Evolutionary conservation across 306 rosid species (phyloP), one percentile per base, ranked within the genome.

Genomic region (Argentina anserina): DNA sequence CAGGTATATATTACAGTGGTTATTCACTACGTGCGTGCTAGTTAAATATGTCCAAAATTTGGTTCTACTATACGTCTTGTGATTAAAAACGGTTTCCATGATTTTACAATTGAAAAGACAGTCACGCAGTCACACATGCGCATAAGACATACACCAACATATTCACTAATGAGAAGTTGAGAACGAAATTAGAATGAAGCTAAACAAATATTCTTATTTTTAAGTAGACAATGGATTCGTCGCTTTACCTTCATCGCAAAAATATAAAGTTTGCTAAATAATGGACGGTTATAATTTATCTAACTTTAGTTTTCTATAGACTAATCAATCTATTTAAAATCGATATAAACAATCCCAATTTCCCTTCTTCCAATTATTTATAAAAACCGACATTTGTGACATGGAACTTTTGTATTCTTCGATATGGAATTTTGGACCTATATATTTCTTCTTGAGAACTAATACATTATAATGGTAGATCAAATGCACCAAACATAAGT

Each of bases 1-100:
- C 84, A 65, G 85, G 87, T 84, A n/a, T 84, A n/a, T 50, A 33
- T 5, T 6, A 50, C 56, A 7, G n/a, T 50, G 56, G 11, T 50
- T 17, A 18, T 20, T 49, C 56, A 49, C n/a, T n/a, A n/a, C n/a
- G n/a, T n/a, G n/a, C n/a, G 56, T 49, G 56, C 23, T 49, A 3
- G 0, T 20, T 9, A 49, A 50, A 50, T 6, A 7, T 7, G 56
- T 50, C 56, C 25, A 7, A 26, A 8, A 8, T 50, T 50, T 20
- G 56, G 49, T 43, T 14, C 0, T 13, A 14, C 5, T 13, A 18
- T 43, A 13, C 18, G 47, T 43, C 18, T 15, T 9, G 46, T 42
- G 12, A 42, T 13, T 14, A 43, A 43, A 3, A 6, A 20, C 26
- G 62, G 10, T 55, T 58, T 56, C 9, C 20, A 56, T 56, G 20